Evolutionary conservation across 371 early-diverging fungal species (phyloP), one percentile per base, ranked within the genome.

Genomic region (Synchytrium microbalum): DNA sequence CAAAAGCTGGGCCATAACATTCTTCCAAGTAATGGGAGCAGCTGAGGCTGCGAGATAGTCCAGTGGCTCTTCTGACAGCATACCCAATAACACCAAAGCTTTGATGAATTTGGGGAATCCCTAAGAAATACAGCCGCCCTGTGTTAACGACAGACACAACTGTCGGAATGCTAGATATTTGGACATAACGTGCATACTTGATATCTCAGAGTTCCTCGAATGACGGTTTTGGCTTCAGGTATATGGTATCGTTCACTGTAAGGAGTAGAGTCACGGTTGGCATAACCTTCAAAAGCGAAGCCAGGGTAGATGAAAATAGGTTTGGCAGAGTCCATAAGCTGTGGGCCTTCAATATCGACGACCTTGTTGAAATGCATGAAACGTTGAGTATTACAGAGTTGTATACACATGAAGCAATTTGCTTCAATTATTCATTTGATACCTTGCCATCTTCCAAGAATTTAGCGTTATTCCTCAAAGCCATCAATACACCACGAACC

Each of bases 181-280:
- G n/a, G 28, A n/a, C n/a, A n/a, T n/a, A n/a, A 1, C n/a, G 2
- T 16, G 26, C 38, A 16, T 68, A 69, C 85, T 71, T 91, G 87
- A 77, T 95, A 97, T 63, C 97, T 86, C 59, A 97, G 77, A 19
- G 95, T 92, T 59, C 97, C 97, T 69, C 97, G 89, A 62, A 97
- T 81, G 63, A 95, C 85, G n/a, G 92, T 93, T 87, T 89, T 79
- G 29, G 93, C 91, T 69, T 95, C 95, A 25, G 95, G 95, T 64
- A 98, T 96, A 75, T 89, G 78, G 83, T 98, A 98, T 64, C 92
- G 87, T 79, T 92, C 86, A 55, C 86, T 87, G 75, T 97, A 98
- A 57, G 87, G 86, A 32, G 92, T 89, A 19, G 98, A 98, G 76
- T 98, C 98, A 69, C 98, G 91, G 89, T 98, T 98, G 58, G 95